Evolutionary conservation across 2,329 filamentous ascomycete genomes (phyloP), one percentile per base, ranked within the genome.

Genomic region (Thielaviopsis populi): DNA sequence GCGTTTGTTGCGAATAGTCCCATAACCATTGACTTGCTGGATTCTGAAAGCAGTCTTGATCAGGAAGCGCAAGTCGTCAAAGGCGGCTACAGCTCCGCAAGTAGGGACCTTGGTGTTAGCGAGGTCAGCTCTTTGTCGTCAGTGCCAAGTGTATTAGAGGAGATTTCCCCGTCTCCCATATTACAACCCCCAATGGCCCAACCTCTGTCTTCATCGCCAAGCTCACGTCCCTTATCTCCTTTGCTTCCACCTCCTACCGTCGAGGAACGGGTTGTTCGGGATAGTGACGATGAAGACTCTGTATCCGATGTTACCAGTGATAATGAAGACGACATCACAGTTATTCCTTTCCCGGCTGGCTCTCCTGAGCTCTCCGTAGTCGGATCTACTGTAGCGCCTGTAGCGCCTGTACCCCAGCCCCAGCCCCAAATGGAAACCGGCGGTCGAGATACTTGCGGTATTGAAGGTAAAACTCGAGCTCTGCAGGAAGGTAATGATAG

Each of bases 271-370:
- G 42, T 59, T 19, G 33, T 56, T 10, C 37, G 58, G 24, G 42
- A 58, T 22, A 59, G 59, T n/a, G 59, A 19, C 15, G 42, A 62
- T 43, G 59, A 42, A 7, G 48, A 40, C n/a, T 40, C 60, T 3
- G 4, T 59, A 7, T 53, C 54, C 15, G 61, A 54, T 48, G 59
- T 66, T 5, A 40, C 59, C 15, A 59, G 24, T 24, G 59, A 62
- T 15, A 43, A 61, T 17, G 43, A 46, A 11, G 56, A n/a, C 19
- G 60, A 62, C 13, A 42, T 41, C 7, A 64, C 63, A 8, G 22
- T 54, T 13, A 64, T 60, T 19, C 63, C 42, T 5, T 17, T n/a
- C 4, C 22, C 46, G 8, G 8, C 30, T 17, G 17, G 10, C 15
- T 33, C 15, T 11, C 17, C 22, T 19, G 27, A 40, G 27, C n/a